Evolutionary conservation across 441 rosid species (phyloP).

Genomic region (Syzygium syzygioides): DNA sequence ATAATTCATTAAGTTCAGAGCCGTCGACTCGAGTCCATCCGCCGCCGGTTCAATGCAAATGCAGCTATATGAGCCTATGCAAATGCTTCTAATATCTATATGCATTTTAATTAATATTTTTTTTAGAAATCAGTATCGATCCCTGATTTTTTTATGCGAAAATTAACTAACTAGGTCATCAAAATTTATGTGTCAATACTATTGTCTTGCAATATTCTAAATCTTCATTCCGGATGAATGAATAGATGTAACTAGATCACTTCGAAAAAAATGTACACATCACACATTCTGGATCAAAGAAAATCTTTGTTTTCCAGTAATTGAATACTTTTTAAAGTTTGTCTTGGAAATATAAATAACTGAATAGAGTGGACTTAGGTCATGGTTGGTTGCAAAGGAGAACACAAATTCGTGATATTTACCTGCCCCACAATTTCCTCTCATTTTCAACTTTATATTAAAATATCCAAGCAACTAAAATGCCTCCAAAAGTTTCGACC

Average conservation of each 20-base stretch:
- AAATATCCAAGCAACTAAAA: too few relatives aligned
- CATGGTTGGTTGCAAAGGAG: not conserved
- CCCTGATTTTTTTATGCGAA: too few relatives aligned
- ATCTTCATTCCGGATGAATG: rapidly evolving
- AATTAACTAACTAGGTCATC: too few relatives aligned
- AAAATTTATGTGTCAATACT: too few relatives aligned
- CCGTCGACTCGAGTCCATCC: too few relatives aligned
- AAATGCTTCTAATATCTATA: too few relatives aligned
- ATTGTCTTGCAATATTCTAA: not conserved
- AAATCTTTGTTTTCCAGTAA: not conserved
- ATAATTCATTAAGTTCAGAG: too few relatives aligned
- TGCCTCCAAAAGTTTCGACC: not conserved
- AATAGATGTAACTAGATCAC: not conserved
- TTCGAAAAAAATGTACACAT: too few relatives aligned
- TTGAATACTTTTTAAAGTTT: not conserved
- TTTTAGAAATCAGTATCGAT: too few relatives aligned
- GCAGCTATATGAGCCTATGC: too few relatives aligned
- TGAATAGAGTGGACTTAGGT: not conserved
- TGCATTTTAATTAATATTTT: too few relatives aligned
- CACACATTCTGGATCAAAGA: not conserved
- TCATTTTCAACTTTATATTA: not conserved
- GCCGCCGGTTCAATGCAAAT: too few relatives aligned
- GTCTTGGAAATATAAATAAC: not conserved
- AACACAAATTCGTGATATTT: not conserved
- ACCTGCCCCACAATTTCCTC: not conserved